Conservation (phyloP, 192 early-diverging fungal genomes). For the Mortierella alpina region DNA sequence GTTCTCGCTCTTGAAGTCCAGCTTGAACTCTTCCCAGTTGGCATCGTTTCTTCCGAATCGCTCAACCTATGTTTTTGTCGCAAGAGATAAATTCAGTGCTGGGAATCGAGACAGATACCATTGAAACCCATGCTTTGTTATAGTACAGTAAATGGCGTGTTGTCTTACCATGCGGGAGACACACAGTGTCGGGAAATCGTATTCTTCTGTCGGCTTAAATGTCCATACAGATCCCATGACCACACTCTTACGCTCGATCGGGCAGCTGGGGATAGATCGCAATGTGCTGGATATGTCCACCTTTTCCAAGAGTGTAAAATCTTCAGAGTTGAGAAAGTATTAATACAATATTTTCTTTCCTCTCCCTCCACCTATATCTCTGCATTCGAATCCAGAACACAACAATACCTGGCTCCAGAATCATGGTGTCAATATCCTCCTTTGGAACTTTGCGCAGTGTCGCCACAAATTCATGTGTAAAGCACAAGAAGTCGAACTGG, state of each 20-base stretch:
- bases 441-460: slow-evolving; percentile 78
- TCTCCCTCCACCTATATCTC: too few relatives aligned
- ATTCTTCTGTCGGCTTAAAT: slow-evolving; percentile 72
- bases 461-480: slow-evolving; percentile 93
- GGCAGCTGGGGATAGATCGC: slow-evolving; percentile 76
- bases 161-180: slow-evolving; percentile 78
- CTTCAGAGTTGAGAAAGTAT: slow-evolving; percentile 17
- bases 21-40: slow-evolving; percentile 82
- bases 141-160: not conserved
- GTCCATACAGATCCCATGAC: slow-evolving; percentile 95
- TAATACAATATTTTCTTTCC: slow-evolving; percentile 10
- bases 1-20: slow-evolving; percentile 57
- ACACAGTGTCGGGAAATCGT: slow-evolving; percentile 74
- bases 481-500: slow-evolving; percentile 91
- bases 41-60: slow-evolving; percentile 85
- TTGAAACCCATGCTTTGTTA: not conserved
- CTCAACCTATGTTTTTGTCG: slow-evolving; percentile 61
- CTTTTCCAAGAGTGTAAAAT: slow-evolving; percentile 26
- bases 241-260: slow-evolving; percentile 84
- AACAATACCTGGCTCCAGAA: slow-evolving; percentile 53
- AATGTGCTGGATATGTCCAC: slow-evolving; percentile 30
- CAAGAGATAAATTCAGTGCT: not conserved
- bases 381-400: too few relatives aligned
- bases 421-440: slow-evolving; percentile 62
- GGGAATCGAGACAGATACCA: not conserved